phyloP scores from a whole-genome alignment of 192 early-diverging fungal genomes.

The Coemansia sp. region DNA sequence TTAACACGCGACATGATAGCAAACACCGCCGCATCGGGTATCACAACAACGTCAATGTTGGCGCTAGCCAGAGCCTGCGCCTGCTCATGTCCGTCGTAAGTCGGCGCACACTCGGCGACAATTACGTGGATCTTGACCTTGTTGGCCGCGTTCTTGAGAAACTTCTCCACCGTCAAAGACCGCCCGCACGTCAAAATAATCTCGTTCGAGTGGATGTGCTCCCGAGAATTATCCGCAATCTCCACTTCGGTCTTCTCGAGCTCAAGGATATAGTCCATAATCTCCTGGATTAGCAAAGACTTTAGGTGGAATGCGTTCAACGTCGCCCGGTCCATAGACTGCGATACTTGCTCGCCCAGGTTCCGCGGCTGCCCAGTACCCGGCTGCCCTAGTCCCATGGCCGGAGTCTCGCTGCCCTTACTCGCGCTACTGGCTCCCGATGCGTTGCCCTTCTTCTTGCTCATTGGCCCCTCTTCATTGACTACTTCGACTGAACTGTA shows the following conservation, averaged over 20 bases:
- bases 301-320: constrained; percentile 61
- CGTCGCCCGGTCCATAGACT: constrained; percentile 35
- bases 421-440: constrained; percentile 14
- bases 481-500: constrained; percentile 26
- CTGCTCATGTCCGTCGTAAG: constrained; percentile 86
- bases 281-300: constrained; percentile 73
- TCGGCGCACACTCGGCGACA: constrained; percentile 89
- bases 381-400: constrained; percentile 37
- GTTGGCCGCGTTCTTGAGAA: constrained; percentile 82
- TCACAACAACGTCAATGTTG: constrained; percentile 89
- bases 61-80: constrained; percentile 68
- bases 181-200: constrained; percentile 92
- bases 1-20: constrained; percentile 97
- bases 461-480: background rate
- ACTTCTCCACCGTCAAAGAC: constrained; percentile 83
- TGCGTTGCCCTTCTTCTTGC: background rate
- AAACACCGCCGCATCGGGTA: constrained; percentile 92
- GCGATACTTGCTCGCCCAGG: constrained; percentile 62
- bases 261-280: constrained; percentile 89
- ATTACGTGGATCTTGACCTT: constrained; percentile 93
- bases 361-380: constrained; percentile 25
- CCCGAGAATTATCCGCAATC: constrained; percentile 82
- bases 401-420: constrained; percentile 30
- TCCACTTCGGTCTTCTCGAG: constrained; percentile 74
- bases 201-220: constrained; percentile 95